These are phyloP conservation scores for Komagataella pseudopastoris DNA, from an alignment of 805 yeast species.

Conservation along the genomic window DNA sequence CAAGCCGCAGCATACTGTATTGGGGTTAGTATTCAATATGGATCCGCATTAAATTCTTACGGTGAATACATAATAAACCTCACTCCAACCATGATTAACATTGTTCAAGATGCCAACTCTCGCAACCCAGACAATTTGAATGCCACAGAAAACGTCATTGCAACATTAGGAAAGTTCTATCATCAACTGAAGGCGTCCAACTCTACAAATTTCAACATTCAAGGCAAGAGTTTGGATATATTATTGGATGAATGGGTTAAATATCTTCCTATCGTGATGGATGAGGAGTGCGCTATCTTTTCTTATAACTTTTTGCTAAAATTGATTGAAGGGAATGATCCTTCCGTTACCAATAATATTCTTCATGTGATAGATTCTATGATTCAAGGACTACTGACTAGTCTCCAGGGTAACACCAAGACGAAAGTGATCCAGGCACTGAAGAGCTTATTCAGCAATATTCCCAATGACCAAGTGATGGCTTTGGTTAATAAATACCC, in stretches of 20 bases:
- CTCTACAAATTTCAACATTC: constrained; percentile 17
- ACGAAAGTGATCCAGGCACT: constrained; percentile 47
- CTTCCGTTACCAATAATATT: constrained; percentile 38
- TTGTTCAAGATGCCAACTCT: constrained; percentile 68
- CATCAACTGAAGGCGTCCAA: constrained; percentile 44
- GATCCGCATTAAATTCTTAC: constrained; percentile 38
- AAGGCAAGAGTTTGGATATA: constrained; percentile 31
- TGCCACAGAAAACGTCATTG: constrained; percentile 79
- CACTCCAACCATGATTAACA: constrained; percentile 62
- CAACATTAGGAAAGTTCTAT: constrained; percentile 76
- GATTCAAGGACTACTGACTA: constrained; percentile 60
- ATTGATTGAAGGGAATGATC: constrained; percentile 55
- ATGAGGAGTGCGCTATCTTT: constrained; percentile 80
- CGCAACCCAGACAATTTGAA: constrained; percentile 71
- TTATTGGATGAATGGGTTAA: constrained; percentile 67
- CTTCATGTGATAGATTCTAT: constrained; percentile 56
- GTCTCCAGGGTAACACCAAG: constrained; percentile 59
- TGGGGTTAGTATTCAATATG: constrained; percentile 78
- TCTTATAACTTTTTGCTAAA: constrained; percentile 66
- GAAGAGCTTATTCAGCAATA: constrained; percentile 44
- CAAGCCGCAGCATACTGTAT: constrained; percentile 80
- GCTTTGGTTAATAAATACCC: constrained; percentile 48
- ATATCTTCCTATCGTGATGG: constrained; percentile 70
- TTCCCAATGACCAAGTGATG: constrained; percentile 64
- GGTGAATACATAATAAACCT: constrained; percentile 52